Base-by-base conservation (phyloP, 2,329 filamentous ascomycete species). In the Cercospora sp. region DNA sequence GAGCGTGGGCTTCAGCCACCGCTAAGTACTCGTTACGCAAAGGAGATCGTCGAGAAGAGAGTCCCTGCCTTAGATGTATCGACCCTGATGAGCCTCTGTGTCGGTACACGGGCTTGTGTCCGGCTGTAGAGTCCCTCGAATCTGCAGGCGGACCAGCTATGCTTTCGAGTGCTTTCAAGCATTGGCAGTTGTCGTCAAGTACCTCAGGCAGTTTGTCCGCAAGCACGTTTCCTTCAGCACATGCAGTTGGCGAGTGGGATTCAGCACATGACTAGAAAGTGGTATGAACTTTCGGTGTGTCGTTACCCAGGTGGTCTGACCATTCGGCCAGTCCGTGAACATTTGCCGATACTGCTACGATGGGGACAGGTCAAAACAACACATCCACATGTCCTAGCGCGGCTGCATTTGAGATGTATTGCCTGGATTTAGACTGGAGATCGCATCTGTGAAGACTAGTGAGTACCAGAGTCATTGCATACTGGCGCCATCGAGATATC, bases 61-160 rank as follows among this genome's bases (percentile, higher is more conserved):
- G 53, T 58, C 53, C 53, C 53, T 58, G 53, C 53, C 53, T 58
- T 32, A 58, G 45, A 58, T 58, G 16, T 58, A 58, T 32, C 53
- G 26, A 30, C 53, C 53, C 53, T 58, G 45, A 21, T 51, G 53
- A 58, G 53, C 53, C 53, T 32, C 26, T 58, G 53, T 10, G 53
- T 32, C 53, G 53, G 53, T 58, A 58, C 26, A 18, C 53, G 53
- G 53, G 26, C 53, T 32, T 58, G 53, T 58, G 24, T 58, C 53
- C 53, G 53, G 5, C 53, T 58, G 53, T n/a, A 34, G 4, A 58
- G 45, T 51, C 45, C 45, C 45, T 51, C 21, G 10, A 28, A 28
- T 30, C 53, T 58, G 24, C 53, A 30, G 53, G 53, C 53, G n/a
- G 53, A 28, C 30, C 16, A 12, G 53, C 21, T 18, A 30, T 32